A percentile compares a stretch with the other conserved stretches of the same genome.
Evolutionary conservation across 2,329 filamentous ascomycete species (phyloP).

Genomic region (Calonectria hongkongensis): DNA sequence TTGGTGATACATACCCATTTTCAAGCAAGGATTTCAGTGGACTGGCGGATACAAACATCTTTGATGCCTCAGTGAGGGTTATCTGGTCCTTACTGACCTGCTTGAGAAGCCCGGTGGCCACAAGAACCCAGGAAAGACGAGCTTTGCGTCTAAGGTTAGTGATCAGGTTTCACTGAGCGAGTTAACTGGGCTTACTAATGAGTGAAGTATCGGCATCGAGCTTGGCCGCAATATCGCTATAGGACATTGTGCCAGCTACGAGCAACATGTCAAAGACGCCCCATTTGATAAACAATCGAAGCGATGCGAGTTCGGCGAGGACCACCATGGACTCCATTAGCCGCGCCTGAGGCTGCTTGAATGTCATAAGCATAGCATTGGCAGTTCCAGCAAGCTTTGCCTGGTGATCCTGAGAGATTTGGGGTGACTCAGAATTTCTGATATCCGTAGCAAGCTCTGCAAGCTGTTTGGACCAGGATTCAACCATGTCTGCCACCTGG

Average conservation of each 20-base stretch:
- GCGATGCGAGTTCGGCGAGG: conserved; percentile 20
- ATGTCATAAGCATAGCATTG: background rate
- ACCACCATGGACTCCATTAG: conserved; percentile 6
- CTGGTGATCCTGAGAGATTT: background rate
- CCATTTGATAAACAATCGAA: conserved; percentile 33
- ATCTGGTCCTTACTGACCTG: conserved; percentile 18
- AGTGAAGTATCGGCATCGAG: conserved; percentile 23
- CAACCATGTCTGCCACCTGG: conserved; percentile 13
- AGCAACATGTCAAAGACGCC: conserved; percentile 27
- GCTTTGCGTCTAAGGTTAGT: background rate
- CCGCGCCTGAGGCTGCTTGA: conserved; percentile 6
- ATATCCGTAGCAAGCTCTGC: background rate
- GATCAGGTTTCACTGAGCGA: fast-evolving
- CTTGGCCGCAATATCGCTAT: background rate
- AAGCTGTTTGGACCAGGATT: conserved; percentile 23
- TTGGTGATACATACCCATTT: conserved; percentile 7
- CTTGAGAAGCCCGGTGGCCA: conserved; percentile 19
- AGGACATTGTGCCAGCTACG: background rate
- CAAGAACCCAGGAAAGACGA: conserved; percentile 17
- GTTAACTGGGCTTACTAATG: background rate
- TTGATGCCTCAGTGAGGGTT: background rate
- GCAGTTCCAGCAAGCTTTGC: background rate
- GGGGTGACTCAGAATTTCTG: background rate
- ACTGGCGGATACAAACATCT: conserved; percentile 17
- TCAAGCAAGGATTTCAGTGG: conserved; percentile 23